Base-by-base conservation (phyloP, 768 basidiomycete species). In the Tephrocybe sp. region DNA sequence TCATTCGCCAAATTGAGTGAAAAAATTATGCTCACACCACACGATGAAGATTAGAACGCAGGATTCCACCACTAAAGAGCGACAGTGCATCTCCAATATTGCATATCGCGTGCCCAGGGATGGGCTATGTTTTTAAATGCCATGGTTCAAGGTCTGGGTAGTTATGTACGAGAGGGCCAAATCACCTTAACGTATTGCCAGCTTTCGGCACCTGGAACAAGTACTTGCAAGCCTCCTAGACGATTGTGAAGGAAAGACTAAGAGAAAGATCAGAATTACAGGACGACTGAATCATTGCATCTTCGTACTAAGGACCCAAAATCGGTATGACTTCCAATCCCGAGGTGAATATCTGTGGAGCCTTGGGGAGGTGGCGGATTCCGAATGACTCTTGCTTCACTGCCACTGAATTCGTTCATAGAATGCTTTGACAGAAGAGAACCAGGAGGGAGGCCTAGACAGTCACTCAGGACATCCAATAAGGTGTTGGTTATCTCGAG, bases 151-250 rank as follows among this genome's bases (percentile, higher is more conserved):
- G 15, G 8, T 29, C 27, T 29, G 27, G 27, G 6, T n/a, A n/a
- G 11, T 29, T 5, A 29, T 29, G 27, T 11, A 29, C 5, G 27
- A 29, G 5, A 5, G 27, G 5, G 27, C n/a, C n/a, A n/a, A n/a
- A n/a, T n/a, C 27, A 84, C 84, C 74, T 77, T 79, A 56, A 88
- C 69, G 54, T 86, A 88, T 60, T 79, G 78, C 86, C 86, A 88
- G 21, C 74, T 63, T 22, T 81, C 76, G 5, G 74, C 60, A 13
- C 80, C 82, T 1, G 83, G 84, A 1, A 76, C 74, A 39, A 86
- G 68, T 0, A 87, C 84, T 52, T 88, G 86, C 3, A 88, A 67
- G 0, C 86, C 86, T 3, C 86, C 85, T 0, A 87, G 73, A 2
- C 74, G 75, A 59, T 87, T 88, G 57, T 86, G 83, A 49, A 88